A percentile compares a stretch with the other conserved stretches of the same genome.
Conservation (phyloP, 441 rosid species). For the Flueggea neowawraea region DNA sequence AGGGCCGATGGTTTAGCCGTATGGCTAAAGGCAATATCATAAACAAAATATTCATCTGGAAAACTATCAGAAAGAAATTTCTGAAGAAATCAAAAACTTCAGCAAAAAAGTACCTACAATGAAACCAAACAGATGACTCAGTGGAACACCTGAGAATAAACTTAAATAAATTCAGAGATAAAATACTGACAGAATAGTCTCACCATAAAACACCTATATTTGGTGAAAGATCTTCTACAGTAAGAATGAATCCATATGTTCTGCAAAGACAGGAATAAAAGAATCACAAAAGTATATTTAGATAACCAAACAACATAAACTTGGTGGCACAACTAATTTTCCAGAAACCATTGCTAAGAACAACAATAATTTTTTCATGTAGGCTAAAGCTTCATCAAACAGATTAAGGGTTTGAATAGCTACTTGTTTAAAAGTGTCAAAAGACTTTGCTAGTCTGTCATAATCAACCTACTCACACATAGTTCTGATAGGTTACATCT, state of each 20-base stretch:
- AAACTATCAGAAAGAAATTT: conserved; percentile 88
- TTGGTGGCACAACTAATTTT: neutral
- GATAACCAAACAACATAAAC: neutral
- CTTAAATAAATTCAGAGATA: conserved; percentile 7
- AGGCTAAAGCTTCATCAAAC: too few species aligned
- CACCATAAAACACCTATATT: conserved; percentile 95
- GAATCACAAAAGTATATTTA: conserved; percentile 11
- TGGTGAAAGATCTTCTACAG: conserved; percentile 93
- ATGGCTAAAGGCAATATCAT: conserved; percentile 88
- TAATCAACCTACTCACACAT: conserved; percentile 3
- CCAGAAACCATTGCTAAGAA: too few species aligned
- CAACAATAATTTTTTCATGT: too few species aligned
- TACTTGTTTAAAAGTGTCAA: too few species aligned
- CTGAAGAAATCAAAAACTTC: conserved; percentile 96
- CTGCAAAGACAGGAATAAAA: conserved; percentile 35
- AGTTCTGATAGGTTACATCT: neutral
- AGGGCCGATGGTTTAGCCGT: conserved; percentile 85
- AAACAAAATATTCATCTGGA: conserved; percentile 77
- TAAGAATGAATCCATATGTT: conserved; percentile 96
- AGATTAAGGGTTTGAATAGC: too few species aligned
- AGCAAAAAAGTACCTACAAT: conserved; percentile 95
- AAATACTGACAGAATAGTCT: conserved; percentile 14
- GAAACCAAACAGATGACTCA: conserved; percentile 17
- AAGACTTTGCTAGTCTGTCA: neutral
- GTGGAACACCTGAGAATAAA: neutral